These are phyloP conservation scores for Cenococcum geophilum DNA, from an alignment of 495 filamentous ascomycete genomes.

Conservation along the genomic window DNA sequence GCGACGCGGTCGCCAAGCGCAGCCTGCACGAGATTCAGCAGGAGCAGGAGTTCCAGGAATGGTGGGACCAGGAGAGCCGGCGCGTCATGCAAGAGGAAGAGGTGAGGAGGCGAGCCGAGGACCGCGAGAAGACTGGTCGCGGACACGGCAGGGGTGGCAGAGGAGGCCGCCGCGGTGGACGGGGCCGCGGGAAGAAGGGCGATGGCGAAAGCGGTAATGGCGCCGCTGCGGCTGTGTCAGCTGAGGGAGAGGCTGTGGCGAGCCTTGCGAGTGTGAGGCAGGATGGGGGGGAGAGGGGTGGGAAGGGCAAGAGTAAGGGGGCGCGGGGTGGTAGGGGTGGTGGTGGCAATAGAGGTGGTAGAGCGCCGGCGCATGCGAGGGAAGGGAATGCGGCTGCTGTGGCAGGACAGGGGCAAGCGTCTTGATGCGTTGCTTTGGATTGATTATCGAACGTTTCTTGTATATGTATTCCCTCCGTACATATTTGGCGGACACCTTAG, in stretches of 20 bases:
- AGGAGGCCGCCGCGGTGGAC: too few species aligned
- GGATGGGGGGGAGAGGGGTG: background rate
- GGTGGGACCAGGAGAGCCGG: constrained; percentile 92
- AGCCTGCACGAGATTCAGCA: constrained; percentile 89
- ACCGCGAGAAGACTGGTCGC: constrained; percentile 14
- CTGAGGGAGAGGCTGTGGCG: background rate
- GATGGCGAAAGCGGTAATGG: constrained; percentile 12
- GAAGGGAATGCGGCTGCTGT: background rate
- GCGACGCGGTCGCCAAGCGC: constrained; percentile 77
- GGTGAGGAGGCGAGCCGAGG: constrained; percentile 35
- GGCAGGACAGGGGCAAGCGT: too few species aligned
- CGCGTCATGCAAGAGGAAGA: constrained; percentile 63
- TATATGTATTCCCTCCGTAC: too few species aligned
- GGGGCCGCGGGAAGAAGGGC: constrained; percentile 21
- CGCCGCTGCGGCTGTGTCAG: background rate
- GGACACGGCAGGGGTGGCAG: constrained; percentile 25
- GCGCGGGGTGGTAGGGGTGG: background rate
- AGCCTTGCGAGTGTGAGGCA: background rate
- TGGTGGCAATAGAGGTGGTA: constrained; percentile 1
- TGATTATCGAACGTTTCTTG: too few species aligned
- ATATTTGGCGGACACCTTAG: too few species aligned
- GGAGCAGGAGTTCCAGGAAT: constrained; percentile 94
- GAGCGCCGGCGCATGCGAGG: background rate
- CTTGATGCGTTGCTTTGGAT: too few species aligned
- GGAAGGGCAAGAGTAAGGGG: background rate